Evolutionary conservation across 1,284 basidiomycete species (phyloP), one percentile per base, ranked within the genome.

Genomic region (Trichosporon asahii): DNA sequence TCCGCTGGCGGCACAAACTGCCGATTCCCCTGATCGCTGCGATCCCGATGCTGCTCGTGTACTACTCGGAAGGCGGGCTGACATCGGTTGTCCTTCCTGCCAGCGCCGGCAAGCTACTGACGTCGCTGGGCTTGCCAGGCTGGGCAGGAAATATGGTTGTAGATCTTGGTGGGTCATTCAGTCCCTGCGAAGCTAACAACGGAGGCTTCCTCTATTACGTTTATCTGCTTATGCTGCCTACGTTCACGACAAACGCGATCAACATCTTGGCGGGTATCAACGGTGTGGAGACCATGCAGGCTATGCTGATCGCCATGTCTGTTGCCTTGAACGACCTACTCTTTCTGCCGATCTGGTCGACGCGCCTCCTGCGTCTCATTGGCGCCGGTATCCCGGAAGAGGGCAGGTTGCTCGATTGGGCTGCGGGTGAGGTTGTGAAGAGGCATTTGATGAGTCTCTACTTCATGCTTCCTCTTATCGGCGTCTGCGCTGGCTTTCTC

Each of bases 211-310:
- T 98, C 15, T 99, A 99, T 84, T 99, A 99, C 82, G 74, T 96
- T 64, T 99, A 98, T 85, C 98, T 99, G 90, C 89, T 93, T 6
- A 85, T 98, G 40, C 86, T 99, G 9, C 98, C 95, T 15, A 99
- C 94, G 0, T 99, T 99, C 82, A 90, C 94, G 70, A 98, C 95
- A 14, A 99, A 99, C 84, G 92, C 92, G 82, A 98, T 99, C 87
- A 99, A 99, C 83, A 99, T 99, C 76, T 89, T 99, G 8, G 97
- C 96, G 2, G 97, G 97, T 5, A 93, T 98, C 77, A 99, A 99
- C 80, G 97, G 96, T 12, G 91, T 97, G 1, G 97, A 99, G 85
- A 92, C 91, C 70, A 89, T 90, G 67, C 97, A 99, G 84, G 93
- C 95, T 0, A 85, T 98, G 37, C 89, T 99, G 72, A 99, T 99